A percentile compares a stretch with the other conserved stretches of the same genome.
These are phyloP conservation scores for Backusella liffmaniae DNA, from an alignment of 192 early-diverging fungal species.

Conservation along the genomic window DNA sequence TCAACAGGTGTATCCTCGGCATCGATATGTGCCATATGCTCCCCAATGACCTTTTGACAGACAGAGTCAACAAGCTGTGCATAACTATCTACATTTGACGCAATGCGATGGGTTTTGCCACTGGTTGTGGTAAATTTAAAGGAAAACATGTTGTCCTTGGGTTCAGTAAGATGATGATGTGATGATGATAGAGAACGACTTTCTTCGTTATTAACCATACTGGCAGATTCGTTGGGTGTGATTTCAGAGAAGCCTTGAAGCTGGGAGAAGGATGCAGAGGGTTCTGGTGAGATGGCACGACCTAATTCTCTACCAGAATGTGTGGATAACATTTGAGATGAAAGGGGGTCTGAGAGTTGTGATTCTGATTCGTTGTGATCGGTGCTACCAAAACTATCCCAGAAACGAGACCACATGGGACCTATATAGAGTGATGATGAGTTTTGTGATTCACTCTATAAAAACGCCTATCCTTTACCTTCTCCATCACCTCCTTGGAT, in stretches of 20 bases:
- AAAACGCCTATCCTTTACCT: slow-evolving; percentile 5
- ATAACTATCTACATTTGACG: slow-evolving; percentile 41
- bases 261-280: slow-evolving; percentile 37
- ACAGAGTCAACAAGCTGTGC: slow-evolving; percentile 54
- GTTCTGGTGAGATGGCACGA: slow-evolving; percentile 29
- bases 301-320: slow-evolving; percentile 7
- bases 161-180: not conserved
- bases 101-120: slow-evolving; percentile 69
- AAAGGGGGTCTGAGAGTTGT: slow-evolving; percentile 33
- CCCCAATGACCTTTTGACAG: slow-evolving; percentile 50
- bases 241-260: slow-evolving; percentile 59
- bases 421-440: slow-evolving; percentile 6
- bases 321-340: slow-evolving; percentile 10
- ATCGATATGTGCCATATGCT: slow-evolving; percentile 34
- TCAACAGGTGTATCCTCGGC: slow-evolving; percentile 7
- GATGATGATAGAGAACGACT: not conserved
- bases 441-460: not conserved
- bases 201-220: slow-evolving; percentile 42
- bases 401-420: slow-evolving; percentile 48
- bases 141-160: slow-evolving; percentile 30
- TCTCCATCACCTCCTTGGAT: slow-evolving; percentile 39
- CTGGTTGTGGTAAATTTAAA: slow-evolving; percentile 66
- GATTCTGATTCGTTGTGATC: slow-evolving; percentile 41
- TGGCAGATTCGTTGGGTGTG: slow-evolving; percentile 58
- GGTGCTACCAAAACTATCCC: slow-evolving; percentile 39